These are phyloP conservation scores for Elsinoe perseae DNA, from an alignment of 2,329 filamentous ascomycete species.

Conservation along the genomic window DNA sequence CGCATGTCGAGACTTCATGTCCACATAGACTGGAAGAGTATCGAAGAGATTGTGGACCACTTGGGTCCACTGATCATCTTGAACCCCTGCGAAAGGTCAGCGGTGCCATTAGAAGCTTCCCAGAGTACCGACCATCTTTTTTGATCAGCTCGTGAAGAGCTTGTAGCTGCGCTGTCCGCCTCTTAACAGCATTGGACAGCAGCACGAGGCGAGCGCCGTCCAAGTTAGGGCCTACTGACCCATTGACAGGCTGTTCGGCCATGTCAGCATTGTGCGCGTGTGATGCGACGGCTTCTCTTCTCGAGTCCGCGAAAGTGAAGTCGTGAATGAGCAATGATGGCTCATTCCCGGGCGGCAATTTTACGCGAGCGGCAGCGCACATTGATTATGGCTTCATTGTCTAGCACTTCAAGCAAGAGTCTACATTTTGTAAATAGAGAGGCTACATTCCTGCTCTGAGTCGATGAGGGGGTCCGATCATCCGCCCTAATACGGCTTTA, in stretches of 20 bases:
- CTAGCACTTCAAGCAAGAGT: background rate
- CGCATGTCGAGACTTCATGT: constrained; percentile 73
- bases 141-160: constrained; percentile 37
- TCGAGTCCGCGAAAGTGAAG: constrained; percentile 6
- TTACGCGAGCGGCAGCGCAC: constrained; percentile 13
- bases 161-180: constrained; percentile 38
- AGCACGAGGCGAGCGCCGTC: constrained; percentile 33
- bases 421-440: too few species aligned
- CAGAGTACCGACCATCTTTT: constrained; percentile 35
- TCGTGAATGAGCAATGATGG: background rate
- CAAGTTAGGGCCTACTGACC: constrained; percentile 19
- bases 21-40: constrained; percentile 80
- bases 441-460: too few species aligned
- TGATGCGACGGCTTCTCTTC: background rate
- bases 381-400: background rate
- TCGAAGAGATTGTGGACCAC: constrained; percentile 66
- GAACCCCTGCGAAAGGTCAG: constrained; percentile 15
- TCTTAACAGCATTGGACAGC: constrained; percentile 43
- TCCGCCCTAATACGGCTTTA: too few species aligned
- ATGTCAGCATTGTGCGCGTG: constrained; percentile 18
- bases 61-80: constrained; percentile 22
- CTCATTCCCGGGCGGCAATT: background rate
- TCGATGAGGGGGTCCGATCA: too few species aligned
- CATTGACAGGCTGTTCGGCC: constrained; percentile 23
- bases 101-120: background rate